These are phyloP conservation scores for Sugiyamaella paludigena DNA, from an alignment of 1,139 yeast genomes.

Conservation along the genomic window DNA sequence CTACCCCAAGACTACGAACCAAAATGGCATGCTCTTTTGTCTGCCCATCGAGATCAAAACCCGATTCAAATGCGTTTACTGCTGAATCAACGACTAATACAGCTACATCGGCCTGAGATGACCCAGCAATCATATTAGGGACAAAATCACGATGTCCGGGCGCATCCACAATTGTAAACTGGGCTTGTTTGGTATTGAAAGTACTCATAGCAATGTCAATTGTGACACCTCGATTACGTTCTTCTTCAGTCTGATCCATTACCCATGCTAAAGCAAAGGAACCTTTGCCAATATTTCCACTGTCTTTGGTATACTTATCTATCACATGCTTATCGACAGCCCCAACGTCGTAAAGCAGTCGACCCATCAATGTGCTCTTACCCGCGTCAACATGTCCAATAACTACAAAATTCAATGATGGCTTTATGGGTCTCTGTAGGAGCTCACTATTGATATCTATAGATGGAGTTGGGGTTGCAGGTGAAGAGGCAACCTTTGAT, in stretches of 20 bases:
- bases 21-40: conserved; percentile 90
- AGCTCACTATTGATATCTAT: conserved; percentile 23
- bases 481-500: not conserved
- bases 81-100: conserved; percentile 74
- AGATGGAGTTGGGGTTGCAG: conserved; percentile 3
- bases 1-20: conserved; percentile 81
- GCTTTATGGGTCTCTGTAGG: conserved; percentile 18
- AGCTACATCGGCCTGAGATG: conserved; percentile 76
- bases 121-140: conserved; percentile 98
- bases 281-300: conserved; percentile 79
- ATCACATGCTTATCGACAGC: conserved; percentile 76
- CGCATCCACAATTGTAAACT: conserved; percentile 90
- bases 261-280: conserved; percentile 98
- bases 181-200: conserved; percentile 63
- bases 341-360: conserved; percentile 76
- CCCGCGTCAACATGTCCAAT: conserved; percentile 98
- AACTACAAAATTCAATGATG: conserved; percentile 30
- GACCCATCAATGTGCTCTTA: conserved; percentile 90
- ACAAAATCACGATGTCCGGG: conserved; percentile 98
- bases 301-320: conserved; percentile 74
- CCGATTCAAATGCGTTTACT: conserved; percentile 84
- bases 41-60: conserved; percentile 85
- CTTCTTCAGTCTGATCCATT: conserved; percentile 93
- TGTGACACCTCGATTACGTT: conserved; percentile 81
- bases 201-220: conserved; percentile 86